Conservation (phyloP, 805 yeast species). For the Metschnikowia vanudenii region DNA sequence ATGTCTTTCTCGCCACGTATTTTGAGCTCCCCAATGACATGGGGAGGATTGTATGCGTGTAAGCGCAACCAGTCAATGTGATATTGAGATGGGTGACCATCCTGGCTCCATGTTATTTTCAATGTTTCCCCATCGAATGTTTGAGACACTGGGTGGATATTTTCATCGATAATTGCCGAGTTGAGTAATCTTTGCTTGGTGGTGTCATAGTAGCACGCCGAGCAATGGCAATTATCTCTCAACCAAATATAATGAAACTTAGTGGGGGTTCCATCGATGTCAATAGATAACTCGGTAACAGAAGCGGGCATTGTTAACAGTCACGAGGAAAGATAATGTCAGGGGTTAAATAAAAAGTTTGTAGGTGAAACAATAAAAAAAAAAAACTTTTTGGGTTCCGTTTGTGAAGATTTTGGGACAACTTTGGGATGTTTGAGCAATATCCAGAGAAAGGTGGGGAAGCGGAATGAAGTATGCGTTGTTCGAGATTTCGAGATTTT, state of each 20-base stretch:
- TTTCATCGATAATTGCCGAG: constrained; percentile 44
- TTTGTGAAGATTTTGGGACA: too few relatives aligned
- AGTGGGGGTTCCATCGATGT: constrained; percentile 12
- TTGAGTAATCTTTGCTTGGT: constrained; percentile 62
- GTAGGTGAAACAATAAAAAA: too few relatives aligned
- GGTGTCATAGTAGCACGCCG: constrained; percentile 48
- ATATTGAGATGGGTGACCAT: constrained; percentile 39
- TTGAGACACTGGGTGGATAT: constrained; percentile 24
- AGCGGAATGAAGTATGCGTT: too few relatives aligned
- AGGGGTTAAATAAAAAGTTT: too few relatives aligned
- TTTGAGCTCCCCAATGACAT: constrained; percentile 32
- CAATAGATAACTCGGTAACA: constrained; percentile 7
- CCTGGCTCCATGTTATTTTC: constrained; percentile 39
- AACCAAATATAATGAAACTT: constrained; percentile 50
- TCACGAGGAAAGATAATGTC: too few relatives aligned
- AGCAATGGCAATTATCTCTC: constrained; percentile 63
- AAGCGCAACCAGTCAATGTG: constrained; percentile 42
- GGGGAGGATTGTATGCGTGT: constrained; percentile 53
- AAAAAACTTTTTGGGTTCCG: too few relatives aligned
- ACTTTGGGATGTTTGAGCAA: too few relatives aligned
- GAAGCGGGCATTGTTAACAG: constrained; percentile 3
- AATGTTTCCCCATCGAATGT: constrained; percentile 16
- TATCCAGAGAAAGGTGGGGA: too few relatives aligned
- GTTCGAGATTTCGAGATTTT: too few relatives aligned
- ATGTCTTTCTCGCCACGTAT: constrained; percentile 26